Conservation (phyloP, 257 asterid genomes). For the Thymus mandschuricus region DNA sequence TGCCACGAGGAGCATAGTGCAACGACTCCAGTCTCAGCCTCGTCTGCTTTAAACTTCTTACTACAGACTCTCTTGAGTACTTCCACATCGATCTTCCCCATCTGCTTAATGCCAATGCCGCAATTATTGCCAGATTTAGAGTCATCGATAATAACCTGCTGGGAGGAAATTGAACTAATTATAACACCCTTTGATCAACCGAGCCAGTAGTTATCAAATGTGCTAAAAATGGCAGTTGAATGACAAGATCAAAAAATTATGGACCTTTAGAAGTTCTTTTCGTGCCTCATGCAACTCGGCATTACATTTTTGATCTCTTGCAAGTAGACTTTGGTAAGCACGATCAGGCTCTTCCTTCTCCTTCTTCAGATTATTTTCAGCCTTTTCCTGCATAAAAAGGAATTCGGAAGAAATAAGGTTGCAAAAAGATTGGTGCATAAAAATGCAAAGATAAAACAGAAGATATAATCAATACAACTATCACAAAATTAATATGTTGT, state of each 20-base stretch:
- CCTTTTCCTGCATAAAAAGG: background rate
- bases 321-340: background rate
- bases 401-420: no score
- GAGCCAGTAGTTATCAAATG: background rate
- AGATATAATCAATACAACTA: no score
- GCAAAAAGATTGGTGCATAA: no score
- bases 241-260: background rate
- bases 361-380: background rate
- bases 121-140: slow-evolving; percentile 39
- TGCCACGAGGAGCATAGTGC: slow-evolving; percentile 61
- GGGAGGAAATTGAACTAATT: background rate
- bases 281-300: slow-evolving; percentile 11
- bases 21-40: slow-evolving; percentile 39
- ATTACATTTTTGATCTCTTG: background rate
- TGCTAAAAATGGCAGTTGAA: background rate
- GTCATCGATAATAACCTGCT: slow-evolving; percentile 38
- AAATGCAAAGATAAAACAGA: no score
- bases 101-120: slow-evolving; percentile 58
- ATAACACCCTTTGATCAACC: background rate
- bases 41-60: background rate
- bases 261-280: slow-evolving; percentile 1
- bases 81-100: slow-evolving; percentile 63
- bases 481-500: no score
- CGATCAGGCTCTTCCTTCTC: background rate
- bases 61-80: slow-evolving; percentile 50